phyloP scores from a whole-genome alignment of 805 yeast genomes.

The Soucietia sequanensis region DNA sequence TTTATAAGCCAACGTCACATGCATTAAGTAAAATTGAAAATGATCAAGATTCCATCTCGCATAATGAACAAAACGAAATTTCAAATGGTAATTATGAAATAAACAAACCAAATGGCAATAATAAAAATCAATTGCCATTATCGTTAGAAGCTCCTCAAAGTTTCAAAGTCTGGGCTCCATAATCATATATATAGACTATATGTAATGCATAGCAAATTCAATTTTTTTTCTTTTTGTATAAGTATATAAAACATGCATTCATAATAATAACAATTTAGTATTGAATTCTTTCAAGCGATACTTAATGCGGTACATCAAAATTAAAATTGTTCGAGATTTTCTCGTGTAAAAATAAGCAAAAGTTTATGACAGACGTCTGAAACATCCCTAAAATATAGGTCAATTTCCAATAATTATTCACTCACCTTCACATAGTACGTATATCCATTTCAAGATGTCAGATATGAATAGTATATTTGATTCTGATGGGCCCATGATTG shows the following conservation, averaged over 20 bases:
- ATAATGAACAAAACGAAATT: slow-evolving; percentile 9
- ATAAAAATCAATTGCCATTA: slow-evolving; percentile 26
- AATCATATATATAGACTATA: slow-evolving; percentile 4
- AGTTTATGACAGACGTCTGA: too few species aligned
- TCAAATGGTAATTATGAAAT: slow-evolving; percentile 1
- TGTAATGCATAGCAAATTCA: neutral
- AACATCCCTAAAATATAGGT: too few species aligned
- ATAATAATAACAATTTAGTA: too few species aligned
- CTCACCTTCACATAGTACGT: too few species aligned
- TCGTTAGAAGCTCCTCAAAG: slow-evolving; percentile 42
- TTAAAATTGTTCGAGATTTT: too few species aligned
- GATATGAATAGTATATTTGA: slow-evolving; percentile 4
- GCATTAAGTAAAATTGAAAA: slow-evolving; percentile 17
- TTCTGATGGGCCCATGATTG: neutral
- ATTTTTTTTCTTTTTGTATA: neutral
- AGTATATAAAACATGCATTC: neutral
- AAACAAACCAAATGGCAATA: slow-evolving; percentile 3
- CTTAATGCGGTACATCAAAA: too few species aligned
- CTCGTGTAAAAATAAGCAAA: too few species aligned
- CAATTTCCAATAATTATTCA: neutral
- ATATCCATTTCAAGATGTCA: slow-evolving; percentile 5
- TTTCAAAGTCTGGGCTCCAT: slow-evolving; percentile 47
- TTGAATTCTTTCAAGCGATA: too few species aligned
- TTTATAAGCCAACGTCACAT: slow-evolving; percentile 32
- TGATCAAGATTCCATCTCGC: slow-evolving; percentile 7